Evolutionary conservation across 108 stramenopile species (phyloP).

Genomic region (Stephanodiscus triporus): DNA sequence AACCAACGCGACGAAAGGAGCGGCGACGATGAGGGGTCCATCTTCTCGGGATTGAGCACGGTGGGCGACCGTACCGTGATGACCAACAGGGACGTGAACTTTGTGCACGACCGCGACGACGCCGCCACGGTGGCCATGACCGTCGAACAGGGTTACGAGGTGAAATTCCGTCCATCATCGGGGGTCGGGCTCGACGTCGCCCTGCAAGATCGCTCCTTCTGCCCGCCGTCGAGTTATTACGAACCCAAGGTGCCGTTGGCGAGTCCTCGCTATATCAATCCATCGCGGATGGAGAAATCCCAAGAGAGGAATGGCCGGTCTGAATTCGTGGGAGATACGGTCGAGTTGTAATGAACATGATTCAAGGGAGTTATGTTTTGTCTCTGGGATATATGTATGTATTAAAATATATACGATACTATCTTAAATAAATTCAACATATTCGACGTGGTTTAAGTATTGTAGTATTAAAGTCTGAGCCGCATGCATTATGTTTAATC

Average conservation of each 20-base stretch:
- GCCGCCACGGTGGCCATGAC: slow-evolving; percentile 12
- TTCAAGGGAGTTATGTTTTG: neutral
- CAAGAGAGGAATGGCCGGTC: slow-evolving; percentile 6
- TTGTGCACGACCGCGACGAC: slow-evolving; percentile 18
- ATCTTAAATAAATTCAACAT: no score
- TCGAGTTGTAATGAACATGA: slow-evolving; percentile 19
- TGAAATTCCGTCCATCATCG: slow-evolving; percentile 2
- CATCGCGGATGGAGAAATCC: slow-evolving; percentile 8
- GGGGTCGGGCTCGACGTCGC: neutral
- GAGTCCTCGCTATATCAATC: slow-evolving; percentile 26
- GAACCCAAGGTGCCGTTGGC: neutral
- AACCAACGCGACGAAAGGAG: neutral
- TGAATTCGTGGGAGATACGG: slow-evolving; percentile 29
- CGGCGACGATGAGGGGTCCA: slow-evolving; percentile 20
- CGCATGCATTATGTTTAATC: no score
- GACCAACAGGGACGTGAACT: slow-evolving; percentile 13
- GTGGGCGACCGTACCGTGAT: neutral
- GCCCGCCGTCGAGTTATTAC: slow-evolving; percentile 1
- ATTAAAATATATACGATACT: neutral
- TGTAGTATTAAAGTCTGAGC: neutral
- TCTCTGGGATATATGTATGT: neutral
- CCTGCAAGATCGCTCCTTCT: neutral
- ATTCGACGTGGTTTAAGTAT: neutral
- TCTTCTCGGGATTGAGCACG: slow-evolving; percentile 14
- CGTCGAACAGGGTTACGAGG: slow-evolving; percentile 17